These are phyloP conservation scores for Pycnococcus provasolii DNA, from an alignment of 139 green algal species.

Conservation along the genomic window DNA sequence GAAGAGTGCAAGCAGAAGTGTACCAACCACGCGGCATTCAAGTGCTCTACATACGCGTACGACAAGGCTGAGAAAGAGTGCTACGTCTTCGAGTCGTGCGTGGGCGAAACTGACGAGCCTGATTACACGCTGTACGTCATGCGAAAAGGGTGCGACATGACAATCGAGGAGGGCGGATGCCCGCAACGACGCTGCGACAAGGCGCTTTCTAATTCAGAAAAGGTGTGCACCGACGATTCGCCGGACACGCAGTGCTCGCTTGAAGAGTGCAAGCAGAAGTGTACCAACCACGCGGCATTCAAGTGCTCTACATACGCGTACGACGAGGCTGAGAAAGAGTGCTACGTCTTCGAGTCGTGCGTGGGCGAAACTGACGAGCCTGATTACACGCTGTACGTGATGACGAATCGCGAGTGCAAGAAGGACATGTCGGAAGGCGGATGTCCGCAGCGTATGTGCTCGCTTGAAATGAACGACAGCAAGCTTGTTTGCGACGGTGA, in stretches of 20 bases:
- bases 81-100: conserved; percentile 15
- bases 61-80: conserved; percentile 4
- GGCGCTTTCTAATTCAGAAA: neutral
- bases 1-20: conserved; percentile 5
- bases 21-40: conserved; percentile 1
- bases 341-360: conserved; percentile 14
- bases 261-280: conserved; percentile 6
- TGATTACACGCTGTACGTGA: conserved; percentile 15
- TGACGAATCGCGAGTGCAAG: neutral
- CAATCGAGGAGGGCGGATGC: conserved; percentile 5
- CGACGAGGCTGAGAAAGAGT: conserved; percentile 3
- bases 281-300: neutral
- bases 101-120: neutral
- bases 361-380: neutral
- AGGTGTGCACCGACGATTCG: neutral
- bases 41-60: conserved; percentile 10
- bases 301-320: neutral
- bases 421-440: too few relatives aligned
- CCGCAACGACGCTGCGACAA: conserved; percentile 7
- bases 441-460: too few relatives aligned
- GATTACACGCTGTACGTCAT: conserved; percentile 6
- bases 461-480: too few relatives aligned
- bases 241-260: conserved; percentile 3
- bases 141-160: neutral
- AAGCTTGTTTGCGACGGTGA: too few relatives aligned